A percentile compares a stretch with the other conserved stretches of the same genome.
Evolutionary conservation across 2,329 filamentous ascomycete species (phyloP).

Genomic region (Mycocentrospora acerina): DNA sequence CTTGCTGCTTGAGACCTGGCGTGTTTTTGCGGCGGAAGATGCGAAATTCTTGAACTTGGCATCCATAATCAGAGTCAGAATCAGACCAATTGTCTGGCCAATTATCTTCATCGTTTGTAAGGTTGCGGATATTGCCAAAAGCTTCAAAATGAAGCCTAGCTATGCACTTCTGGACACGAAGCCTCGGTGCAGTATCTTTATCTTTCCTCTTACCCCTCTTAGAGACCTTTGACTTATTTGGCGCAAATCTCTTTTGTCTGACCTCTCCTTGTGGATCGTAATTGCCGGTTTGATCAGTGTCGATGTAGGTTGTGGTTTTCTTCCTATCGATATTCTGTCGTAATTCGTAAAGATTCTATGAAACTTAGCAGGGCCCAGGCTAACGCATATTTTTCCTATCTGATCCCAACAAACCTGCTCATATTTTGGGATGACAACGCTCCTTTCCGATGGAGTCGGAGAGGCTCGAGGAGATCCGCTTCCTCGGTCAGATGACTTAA

Average conservation of each 20-base stretch:
- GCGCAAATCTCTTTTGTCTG: constrained; percentile 2
- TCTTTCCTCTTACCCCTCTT: constrained; percentile 16
- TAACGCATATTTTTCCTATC: not conserved
- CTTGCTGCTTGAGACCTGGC: constrained; percentile 11
- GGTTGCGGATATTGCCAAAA: constrained; percentile 22
- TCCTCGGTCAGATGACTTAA: constrained; percentile 7
- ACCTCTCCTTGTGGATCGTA: constrained; percentile 34
- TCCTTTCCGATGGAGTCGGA: constrained; percentile 11
- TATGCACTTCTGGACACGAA: constrained; percentile 18
- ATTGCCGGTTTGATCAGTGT: constrained; percentile 41
- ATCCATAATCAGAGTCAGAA: constrained; percentile 17
- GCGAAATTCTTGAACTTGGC: constrained; percentile 8
- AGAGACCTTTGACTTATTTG: constrained; percentile 11
- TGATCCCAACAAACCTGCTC: constrained; percentile 1
- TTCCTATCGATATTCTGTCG: constrained; percentile 27
- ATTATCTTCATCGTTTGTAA: constrained; percentile 25
- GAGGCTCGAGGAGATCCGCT: constrained; percentile 8
- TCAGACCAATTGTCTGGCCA: constrained; percentile 31
- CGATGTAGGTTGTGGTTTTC: constrained; percentile 31
- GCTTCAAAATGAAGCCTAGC: constrained; percentile 14
- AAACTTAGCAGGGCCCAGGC: constrained; percentile 7
- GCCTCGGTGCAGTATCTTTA: constrained; percentile 2
- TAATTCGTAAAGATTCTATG: constrained; percentile 20
- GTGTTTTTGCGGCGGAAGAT: constrained; percentile 12
- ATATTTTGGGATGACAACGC: constrained; percentile 14